phyloP scores from a whole-genome alignment of 441 rosid genomes.

The Pelargonium cotyledonis region DNA sequence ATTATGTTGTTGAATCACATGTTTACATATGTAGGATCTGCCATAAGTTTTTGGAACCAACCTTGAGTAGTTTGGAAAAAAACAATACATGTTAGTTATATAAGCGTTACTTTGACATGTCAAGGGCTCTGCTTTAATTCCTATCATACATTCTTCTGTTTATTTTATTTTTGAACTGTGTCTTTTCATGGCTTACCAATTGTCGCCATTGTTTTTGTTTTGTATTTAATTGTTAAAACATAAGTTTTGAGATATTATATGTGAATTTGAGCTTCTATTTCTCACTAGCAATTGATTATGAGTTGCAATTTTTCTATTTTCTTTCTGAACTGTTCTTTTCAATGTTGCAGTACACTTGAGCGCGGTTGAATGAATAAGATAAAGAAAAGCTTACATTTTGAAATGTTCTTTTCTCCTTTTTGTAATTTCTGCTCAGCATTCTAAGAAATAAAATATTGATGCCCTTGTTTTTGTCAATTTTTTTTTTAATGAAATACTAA shows the following conservation, averaged over 20 bases:
- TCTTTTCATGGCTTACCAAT: neutral
- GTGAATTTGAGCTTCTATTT: neutral
- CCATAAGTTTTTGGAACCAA: too few relatives aligned
- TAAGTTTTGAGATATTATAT: neutral
- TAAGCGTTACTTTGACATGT: too few relatives aligned
- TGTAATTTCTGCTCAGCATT: too few relatives aligned
- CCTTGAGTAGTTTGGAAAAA: too few relatives aligned
- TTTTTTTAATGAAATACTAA: too few relatives aligned
- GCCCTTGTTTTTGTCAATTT: too few relatives aligned
- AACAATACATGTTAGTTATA: too few relatives aligned
- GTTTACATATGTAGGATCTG: too few relatives aligned
- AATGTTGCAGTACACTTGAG: neutral
- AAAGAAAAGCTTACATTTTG: too few relatives aligned
- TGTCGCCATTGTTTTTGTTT: neutral
- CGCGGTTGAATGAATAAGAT: neutral
- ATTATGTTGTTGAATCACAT: too few relatives aligned
- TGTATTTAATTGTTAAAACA: neutral
- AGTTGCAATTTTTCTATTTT: neutral
- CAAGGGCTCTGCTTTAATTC: neutral
- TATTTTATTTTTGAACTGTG: neutral
- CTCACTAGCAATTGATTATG: neutral
- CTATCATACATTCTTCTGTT: neutral
- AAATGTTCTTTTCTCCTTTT: too few relatives aligned
- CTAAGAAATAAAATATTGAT: too few relatives aligned
- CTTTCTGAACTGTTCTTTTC: neutral